These are phyloP conservation scores for Rhynchospora pubera DNA, from an alignment of 176 grass and related monocot genomes.

Conservation along the genomic window DNA sequence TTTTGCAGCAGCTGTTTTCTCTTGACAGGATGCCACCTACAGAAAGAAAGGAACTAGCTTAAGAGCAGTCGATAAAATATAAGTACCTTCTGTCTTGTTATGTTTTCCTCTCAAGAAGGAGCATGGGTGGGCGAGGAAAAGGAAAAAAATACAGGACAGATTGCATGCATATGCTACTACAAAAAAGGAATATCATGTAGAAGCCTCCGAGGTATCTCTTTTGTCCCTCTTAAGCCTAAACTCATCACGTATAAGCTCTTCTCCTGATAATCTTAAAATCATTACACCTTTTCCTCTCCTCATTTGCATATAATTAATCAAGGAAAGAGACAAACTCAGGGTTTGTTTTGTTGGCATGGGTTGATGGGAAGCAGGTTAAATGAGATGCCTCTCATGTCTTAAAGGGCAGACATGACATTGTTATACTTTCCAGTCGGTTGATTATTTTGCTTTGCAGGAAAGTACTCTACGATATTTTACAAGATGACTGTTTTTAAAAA, in stretches of 20 bases:
- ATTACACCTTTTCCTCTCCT: not conserved
- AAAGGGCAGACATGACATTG: not conserved
- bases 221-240: not conserved
- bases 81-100: not conserved
- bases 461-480: not conserved
- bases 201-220: not conserved
- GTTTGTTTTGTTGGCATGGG: not conserved
- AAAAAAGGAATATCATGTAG: not conserved
- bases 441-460: not conserved
- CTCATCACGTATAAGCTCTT: not conserved
- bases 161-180: not conserved
- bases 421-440: not conserved
- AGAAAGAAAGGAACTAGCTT: constrained; percentile 8
- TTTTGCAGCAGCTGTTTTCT: constrained; percentile 67
- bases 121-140: not conserved
- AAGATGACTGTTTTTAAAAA: not conserved
- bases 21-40: constrained; percentile 54
- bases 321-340: not conserved
- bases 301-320: not conserved
- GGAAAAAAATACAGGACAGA: not conserved
- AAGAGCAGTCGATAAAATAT: no score
- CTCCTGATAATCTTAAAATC: not conserved
- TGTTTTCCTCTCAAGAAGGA: not conserved
- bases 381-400: not conserved
- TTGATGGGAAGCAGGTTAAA: not conserved